Conservation (phyloP, 2,329 filamentous ascomycete genomes). For the Aspergillus pseudonomiae region DNA sequence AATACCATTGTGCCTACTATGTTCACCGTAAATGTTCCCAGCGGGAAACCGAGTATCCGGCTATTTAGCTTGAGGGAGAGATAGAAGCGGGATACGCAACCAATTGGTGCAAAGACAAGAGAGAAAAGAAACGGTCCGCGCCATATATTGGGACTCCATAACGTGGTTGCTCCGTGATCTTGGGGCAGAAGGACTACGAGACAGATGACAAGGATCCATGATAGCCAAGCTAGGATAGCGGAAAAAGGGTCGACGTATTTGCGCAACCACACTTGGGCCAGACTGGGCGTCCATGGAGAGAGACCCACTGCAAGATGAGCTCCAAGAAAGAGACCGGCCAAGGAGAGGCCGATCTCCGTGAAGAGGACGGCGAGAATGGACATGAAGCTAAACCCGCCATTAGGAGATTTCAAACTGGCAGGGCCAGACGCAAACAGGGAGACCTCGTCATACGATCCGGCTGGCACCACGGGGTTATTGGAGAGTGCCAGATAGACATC, state of each 20-base stretch:
- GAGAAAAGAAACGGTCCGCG: no score
- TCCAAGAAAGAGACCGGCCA: constrained; percentile 69
- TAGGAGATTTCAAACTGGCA: constrained; percentile 52
- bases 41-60: no score
- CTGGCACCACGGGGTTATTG: constrained; percentile 31
- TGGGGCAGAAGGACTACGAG: no score
- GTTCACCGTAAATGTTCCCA: no score
- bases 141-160: no score
- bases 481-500: constrained; percentile 70
- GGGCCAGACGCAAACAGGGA: constrained; percentile 31
- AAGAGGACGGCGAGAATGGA: constrained; percentile 73
- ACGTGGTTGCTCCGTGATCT: no score
- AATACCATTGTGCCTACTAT: no score
- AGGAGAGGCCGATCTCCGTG: constrained; percentile 67
- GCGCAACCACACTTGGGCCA: constrained; percentile 59
- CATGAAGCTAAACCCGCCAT: constrained; percentile 76
- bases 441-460: constrained; percentile 45
- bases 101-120: no score
- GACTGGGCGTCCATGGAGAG: constrained; percentile 59
- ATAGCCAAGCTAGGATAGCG: no score
- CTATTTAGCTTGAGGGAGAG: no score
- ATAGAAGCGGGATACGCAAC: constrained; percentile 22
- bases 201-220: no score
- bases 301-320: constrained; percentile 69
- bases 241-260: constrained; percentile 23